Evolutionary conservation across 1,139 yeast species (phyloP).

Genomic region (Entelexis paramagnoliae): DNA sequence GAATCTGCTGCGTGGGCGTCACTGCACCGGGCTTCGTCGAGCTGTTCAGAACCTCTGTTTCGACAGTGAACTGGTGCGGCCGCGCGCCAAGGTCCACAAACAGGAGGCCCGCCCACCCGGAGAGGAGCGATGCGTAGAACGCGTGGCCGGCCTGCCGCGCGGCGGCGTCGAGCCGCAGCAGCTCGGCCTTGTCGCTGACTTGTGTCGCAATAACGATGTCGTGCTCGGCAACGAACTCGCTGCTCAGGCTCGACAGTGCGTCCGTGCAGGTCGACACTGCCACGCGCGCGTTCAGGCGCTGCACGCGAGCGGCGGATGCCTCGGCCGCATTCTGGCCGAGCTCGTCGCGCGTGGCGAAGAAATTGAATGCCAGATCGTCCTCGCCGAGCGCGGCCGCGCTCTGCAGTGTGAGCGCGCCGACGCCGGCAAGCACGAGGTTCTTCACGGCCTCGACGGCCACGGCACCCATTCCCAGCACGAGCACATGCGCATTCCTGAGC

Average conservation of each 20-base stretch:
- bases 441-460: slow-evolving; percentile 73
- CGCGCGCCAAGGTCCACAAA: slow-evolving; percentile 59
- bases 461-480: slow-evolving; percentile 59
- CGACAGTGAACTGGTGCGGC: slow-evolving; percentile 41
- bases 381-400: slow-evolving; percentile 49
- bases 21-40: slow-evolving; percentile 43
- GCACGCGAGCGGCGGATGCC: slow-evolving; percentile 40
- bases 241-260: slow-evolving; percentile 30
- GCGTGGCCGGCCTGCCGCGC: slow-evolving; percentile 53
- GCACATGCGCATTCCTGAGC: slow-evolving; percentile 61
- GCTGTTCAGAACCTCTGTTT: slow-evolving; percentile 36
- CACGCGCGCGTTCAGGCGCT: slow-evolving; percentile 72
- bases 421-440: slow-evolving; percentile 79
- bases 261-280: slow-evolving; percentile 34
- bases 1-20: slow-evolving; percentile 43
- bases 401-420: slow-evolving; percentile 62
- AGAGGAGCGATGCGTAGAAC: slow-evolving; percentile 55
- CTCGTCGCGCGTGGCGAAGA: slow-evolving; percentile 52
- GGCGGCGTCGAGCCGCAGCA: slow-evolving; percentile 36
- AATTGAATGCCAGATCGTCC: slow-evolving; percentile 66
- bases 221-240: slow-evolving; percentile 45
- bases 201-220: slow-evolving; percentile 74
- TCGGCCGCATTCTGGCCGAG: slow-evolving; percentile 28
- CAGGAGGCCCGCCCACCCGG: slow-evolving; percentile 76
- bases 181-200: slow-evolving; percentile 35